Base-by-base conservation (phyloP, 2,329 filamentous ascomycete species). In the Bertia moriformis region DNA sequence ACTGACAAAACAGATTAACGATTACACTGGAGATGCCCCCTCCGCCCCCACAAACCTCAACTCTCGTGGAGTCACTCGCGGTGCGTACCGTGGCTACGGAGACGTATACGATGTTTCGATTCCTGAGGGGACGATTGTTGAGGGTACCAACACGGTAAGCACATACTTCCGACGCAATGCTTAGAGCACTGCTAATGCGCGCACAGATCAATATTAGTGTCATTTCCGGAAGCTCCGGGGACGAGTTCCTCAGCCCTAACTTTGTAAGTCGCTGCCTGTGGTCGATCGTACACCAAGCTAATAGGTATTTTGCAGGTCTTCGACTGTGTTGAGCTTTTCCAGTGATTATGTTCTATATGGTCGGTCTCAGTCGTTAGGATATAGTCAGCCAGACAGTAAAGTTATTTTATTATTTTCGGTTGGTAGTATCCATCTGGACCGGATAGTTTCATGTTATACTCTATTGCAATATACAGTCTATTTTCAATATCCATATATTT, bases 31-130 rank as follows among this genome's bases (percentile, higher is more conserved):
- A 1, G 43, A 61, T 0, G 58, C 61, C 0, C 72, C 71, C 1
- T 51, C 61, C 2, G 70, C 73, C 0, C 77, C 77, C 0, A 65
- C 60, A 7, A 77, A 78, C 55, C 72, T 83, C 38, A 67, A 81
- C 50, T 76, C 69, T 3, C 65, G 77, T 14, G 77, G 77, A 12
- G 65, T 82, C 2, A 82, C 77, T 0, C 62, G 78, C 12, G 78
- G 77, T 10, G 73, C 73, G 0, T 82, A 81, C 48, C 61, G 74
- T 4, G 77, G 77, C 0, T 59, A 63, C 39, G 75, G 75, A 3
- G 76, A 83, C 46, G 65, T 79, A 4, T 82, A 82, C 48, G 66
- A 76, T 42, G 66, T 73, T 36, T 58, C 55, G n/a, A 67, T 82
- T 37, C 72, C 76, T 0, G 57, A 67, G 2, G 74, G 73, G 1